Base-by-base conservation (phyloP, 768 basidiomycete genomes). In the Mycena latifolia region DNA sequence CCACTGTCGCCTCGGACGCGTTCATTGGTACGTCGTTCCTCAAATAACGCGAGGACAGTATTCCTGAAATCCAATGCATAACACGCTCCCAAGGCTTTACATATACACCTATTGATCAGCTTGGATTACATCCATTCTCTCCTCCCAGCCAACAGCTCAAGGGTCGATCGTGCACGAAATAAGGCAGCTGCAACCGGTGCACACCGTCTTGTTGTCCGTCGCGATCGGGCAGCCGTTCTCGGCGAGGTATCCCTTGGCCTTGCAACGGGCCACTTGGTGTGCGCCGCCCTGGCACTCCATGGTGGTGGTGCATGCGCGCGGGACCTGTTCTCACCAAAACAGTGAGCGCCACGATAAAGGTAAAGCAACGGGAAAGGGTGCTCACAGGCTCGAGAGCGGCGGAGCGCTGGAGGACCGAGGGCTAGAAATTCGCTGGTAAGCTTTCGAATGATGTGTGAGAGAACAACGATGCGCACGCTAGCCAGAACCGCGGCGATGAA, bases 11-110 rank as follows among this genome's bases (percentile, higher is more conserved):
- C 48, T 50, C 48, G 48, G 48, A 29, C 27, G 29, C 48, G 48
- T 50, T 50, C 27, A 50, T 50, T 50, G 48, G 48, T 50, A 50
- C 25, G 48, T 50, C 48, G 48, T 50, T 50, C 27, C 27, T 50
- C 48, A 50, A 50, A 50, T 50, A 14, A 29, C 48, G 48, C 48
- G 25, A 50, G 48, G 27, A 50, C 28, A 50, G 28, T 50, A 50
- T 28, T 50, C 48, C 29, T 50, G 48, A 50, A 50, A 50, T 50
- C 48, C 48, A 28, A 25, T 50, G 25, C 48, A 50, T 29, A 50
- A 25, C 48, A 50, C 48, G 48, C 48, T 50, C 48, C 48, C 48
- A 14, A 50, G 48, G 48, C 27, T 28, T 28, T 50, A 50, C 48
- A 50, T 50, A 50, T 50, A 50, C 17, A 50, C 24, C 48, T 50